phyloP scores from a whole-genome alignment of 768 basidiomycete genomes.

The Gymnopilus dilepis region DNA sequence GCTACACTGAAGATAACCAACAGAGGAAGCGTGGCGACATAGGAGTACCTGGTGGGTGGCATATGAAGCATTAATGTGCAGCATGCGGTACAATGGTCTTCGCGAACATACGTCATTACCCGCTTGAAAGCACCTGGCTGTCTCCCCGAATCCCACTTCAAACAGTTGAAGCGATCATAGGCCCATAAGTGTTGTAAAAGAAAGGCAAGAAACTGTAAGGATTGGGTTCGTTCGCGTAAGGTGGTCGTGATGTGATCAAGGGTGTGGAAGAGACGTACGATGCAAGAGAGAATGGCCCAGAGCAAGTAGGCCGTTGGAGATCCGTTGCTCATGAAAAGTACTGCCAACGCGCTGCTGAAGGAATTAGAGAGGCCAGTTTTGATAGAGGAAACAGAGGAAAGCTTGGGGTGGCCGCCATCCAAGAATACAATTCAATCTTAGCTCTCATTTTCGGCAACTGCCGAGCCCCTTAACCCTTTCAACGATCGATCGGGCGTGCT shows the following conservation, averaged over 20 bases:
- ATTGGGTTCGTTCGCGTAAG: conserved; percentile 7
- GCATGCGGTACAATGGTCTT: conserved; percentile 21
- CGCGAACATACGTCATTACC: conserved; percentile 76
- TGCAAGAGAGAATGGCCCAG: conserved; percentile 72
- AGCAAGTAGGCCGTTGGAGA: conserved; percentile 77
- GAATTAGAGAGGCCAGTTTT: conserved; percentile 36
- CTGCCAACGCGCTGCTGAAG: conserved; percentile 22
- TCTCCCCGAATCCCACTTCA: conserved; percentile 75
- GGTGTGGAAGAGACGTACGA: conserved; percentile 53
- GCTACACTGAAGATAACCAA: conserved; percentile 67
- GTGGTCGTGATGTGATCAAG: conserved; percentile 9
- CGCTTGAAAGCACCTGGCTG: conserved; percentile 88
- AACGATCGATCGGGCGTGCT: conserved; percentile 3
- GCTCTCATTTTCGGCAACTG: conserved; percentile 12
- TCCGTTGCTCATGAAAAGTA: conserved; percentile 65
- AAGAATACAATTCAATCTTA: conserved; percentile 15
- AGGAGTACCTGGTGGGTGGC: conserved; percentile 64
- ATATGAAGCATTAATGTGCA: conserved; percentile 22
- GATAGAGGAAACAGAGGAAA: conserved; percentile 23
- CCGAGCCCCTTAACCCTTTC: conserved; percentile 11
- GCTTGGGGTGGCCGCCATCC: conserved; percentile 11
- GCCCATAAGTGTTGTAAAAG: conserved; percentile 78
- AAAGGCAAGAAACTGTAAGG: conserved; percentile 64
- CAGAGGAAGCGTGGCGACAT: conserved; percentile 70
- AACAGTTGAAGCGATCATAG: conserved; percentile 78